Evolutionary conservation across 352 stramenopile species (phyloP).

Genomic region (Globisporangium carolinianum): DNA sequence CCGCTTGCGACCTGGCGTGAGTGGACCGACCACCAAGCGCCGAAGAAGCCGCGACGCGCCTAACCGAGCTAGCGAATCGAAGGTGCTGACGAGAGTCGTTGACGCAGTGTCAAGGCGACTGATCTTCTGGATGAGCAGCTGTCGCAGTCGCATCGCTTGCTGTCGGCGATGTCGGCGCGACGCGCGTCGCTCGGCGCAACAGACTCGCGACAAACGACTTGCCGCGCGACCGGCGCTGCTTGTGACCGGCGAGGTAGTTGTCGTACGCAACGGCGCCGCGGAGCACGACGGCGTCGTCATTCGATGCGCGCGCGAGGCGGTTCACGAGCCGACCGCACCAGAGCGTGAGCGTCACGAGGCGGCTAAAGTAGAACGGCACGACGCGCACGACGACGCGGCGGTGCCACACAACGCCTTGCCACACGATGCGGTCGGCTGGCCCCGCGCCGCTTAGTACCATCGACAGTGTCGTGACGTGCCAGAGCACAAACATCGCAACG

Average conservation of each 20-base stretch:
- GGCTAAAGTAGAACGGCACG: conserved; percentile 18
- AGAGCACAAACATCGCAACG: conserved; percentile 12
- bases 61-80: neutral
- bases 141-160: neutral
- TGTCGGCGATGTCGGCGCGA: neutral
- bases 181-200: neutral
- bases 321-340: conserved; percentile 13
- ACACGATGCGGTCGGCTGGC: conserved; percentile 10
- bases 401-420: conserved; percentile 6
- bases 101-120: too few species aligned
- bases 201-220: neutral
- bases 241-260: conserved; percentile 12
- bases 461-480: conserved; percentile 6
- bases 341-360: conserved; percentile 11
- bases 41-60: neutral
- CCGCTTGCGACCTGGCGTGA: conserved; percentile 4
- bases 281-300: conserved; percentile 16
- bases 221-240: neutral
- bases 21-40: conserved; percentile 7
- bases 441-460: conserved; percentile 7
- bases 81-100: too few species aligned
- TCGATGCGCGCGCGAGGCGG: conserved; percentile 8
- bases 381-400: conserved; percentile 7
- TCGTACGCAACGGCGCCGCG: conserved; percentile 24
- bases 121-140: too few species aligned